Evolutionary conservation across 2,329 filamentous ascomycete species (phyloP), one percentile per base, ranked within the genome.

Genomic region (Ophiostoma sp.): DNA sequence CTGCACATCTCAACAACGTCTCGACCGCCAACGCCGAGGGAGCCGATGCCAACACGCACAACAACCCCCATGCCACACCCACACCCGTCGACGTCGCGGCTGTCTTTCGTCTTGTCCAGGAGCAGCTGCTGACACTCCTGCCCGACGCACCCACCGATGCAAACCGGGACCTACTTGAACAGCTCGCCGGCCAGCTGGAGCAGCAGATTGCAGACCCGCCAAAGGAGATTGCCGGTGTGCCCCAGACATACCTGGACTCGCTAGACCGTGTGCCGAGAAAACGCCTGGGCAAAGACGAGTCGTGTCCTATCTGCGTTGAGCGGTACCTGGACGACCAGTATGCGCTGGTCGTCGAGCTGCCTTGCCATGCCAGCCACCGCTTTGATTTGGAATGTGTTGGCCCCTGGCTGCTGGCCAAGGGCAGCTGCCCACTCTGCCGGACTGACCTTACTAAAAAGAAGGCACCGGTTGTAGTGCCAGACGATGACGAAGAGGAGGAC

Each of bases 311-410:
- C 75, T 89, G 87, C 77, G 85, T 84, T 69, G 84, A 88, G 73
- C 77, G 76, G 42, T 88, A 85, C 74, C 78, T 87, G 64, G 85
- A 89, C 73, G 87, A 89, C 73, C 78, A 80, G 73, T 88, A 85
- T 74, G 84, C 83, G 68, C 79, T 89, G 1, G 86, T 89, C 12
- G 87, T 89, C 41, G 82, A 87, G 79, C 79, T 89, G 74, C 86
- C 86, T 55, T 89, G 87, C 75, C 80, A 86, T 73, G 80, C 79
- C 44, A 78, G 76, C 55, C 87, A 89, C 75, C 78, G 77, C 65
- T 89, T 87, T 74, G 87, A 89, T 73, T 76, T 89, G n/a, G 87
- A 89, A 77, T 89, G 87, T 73, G 85, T 89, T 1, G 84, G 82
- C 3, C 87, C 87, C 6, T 89, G 87, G 87, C 75, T 89, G 75